phyloP scores from a whole-genome alignment of 495 filamentous ascomycete genomes.

The Penicillium canariense region DNA sequence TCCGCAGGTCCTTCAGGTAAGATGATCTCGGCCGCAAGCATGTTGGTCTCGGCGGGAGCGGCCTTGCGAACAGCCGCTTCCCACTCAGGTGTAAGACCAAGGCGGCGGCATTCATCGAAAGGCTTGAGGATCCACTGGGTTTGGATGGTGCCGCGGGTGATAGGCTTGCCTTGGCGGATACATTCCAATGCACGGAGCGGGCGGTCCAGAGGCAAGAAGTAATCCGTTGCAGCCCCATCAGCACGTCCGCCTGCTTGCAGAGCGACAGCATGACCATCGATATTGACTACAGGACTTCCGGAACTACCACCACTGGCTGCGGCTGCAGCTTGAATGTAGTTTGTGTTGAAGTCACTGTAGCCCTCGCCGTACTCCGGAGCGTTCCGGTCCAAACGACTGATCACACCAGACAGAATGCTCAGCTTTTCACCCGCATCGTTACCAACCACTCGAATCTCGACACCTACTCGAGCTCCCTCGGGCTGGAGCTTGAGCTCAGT shows the following conservation, averaged over 20 bases:
- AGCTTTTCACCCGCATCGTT: constrained; percentile 99
- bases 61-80: constrained; percentile 75
- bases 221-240: constrained; percentile 95
- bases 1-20: constrained; percentile 87
- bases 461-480: constrained; percentile 85
- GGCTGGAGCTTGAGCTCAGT: constrained; percentile 76
- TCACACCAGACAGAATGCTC: constrained; percentile 95
- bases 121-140: constrained; percentile 96
- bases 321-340: constrained; percentile 97
- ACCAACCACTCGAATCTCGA: constrained; percentile 93
- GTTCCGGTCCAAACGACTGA: constrained; percentile 92
- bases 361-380: constrained; percentile 97
- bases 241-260: constrained; percentile 91
- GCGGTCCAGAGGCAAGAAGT: constrained; percentile 92
- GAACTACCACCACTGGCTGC: constrained; percentile 96
- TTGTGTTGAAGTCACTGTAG: constrained; percentile 99
- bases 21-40: constrained; percentile 95
- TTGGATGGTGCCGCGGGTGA: constrained; percentile 93
- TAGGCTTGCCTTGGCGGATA: constrained; percentile 68
- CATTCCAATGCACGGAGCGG: constrained; percentile 83
- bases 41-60: constrained; percentile 91
- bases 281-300: constrained; percentile 94
- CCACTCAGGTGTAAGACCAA: constrained; percentile 82
- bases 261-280: constrained; percentile 88
- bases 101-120: constrained; percentile 92